A percentile compares a stretch with the other conserved stretches of the same genome.
These are phyloP conservation scores for Aspergillus sclerotioniger DNA, from an alignment of 495 filamentous ascomycete genomes.

Conservation along the genomic window DNA sequence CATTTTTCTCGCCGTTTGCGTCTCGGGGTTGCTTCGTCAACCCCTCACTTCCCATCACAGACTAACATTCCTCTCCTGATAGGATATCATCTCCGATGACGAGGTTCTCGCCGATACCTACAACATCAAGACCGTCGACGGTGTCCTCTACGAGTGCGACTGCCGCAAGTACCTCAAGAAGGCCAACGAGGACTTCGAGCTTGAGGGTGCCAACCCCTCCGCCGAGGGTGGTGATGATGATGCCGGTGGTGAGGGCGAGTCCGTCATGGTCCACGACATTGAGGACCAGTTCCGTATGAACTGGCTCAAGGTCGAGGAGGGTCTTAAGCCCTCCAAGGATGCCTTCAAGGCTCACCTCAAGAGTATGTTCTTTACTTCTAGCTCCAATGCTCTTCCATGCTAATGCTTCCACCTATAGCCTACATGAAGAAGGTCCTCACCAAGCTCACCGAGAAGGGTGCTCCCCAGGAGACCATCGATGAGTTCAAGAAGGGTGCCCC, in stretches of 20 bases:
- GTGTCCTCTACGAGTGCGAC: constrained; percentile 79
- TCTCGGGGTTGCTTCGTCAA: neutral
- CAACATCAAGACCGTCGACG: constrained; percentile 71
- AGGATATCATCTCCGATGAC: constrained; percentile 90
- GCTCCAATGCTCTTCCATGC: neutral
- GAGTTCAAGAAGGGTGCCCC: constrained; percentile 73
- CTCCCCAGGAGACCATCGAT: constrained; percentile 61
- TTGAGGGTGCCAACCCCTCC: constrained; percentile 95
- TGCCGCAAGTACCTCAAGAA: constrained; percentile 83
- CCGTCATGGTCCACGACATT: constrained; percentile 82
- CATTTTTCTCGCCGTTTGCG: neutral
- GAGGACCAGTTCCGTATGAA: constrained; percentile 88
- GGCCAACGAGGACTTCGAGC: constrained; percentile 69
- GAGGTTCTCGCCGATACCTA: constrained; percentile 97
- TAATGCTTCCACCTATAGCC: constrained; percentile 39
- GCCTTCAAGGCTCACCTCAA: constrained; percentile 77
- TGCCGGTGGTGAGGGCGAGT: constrained; percentile 53
- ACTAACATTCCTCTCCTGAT: constrained; percentile 17
- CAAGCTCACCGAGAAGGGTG: constrained; percentile 59
- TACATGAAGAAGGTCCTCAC: constrained; percentile 89
- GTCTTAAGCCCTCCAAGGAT: constrained; percentile 64
- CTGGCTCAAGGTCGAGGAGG: constrained; percentile 67
- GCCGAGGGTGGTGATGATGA: constrained; percentile 87
- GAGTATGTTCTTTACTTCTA: constrained; percentile 48
- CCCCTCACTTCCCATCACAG: neutral